Evolutionary conservation across 139 green algal species (phyloP), one percentile per base, ranked within the genome.

Genomic region (Dunaliella primolecta): DNA sequence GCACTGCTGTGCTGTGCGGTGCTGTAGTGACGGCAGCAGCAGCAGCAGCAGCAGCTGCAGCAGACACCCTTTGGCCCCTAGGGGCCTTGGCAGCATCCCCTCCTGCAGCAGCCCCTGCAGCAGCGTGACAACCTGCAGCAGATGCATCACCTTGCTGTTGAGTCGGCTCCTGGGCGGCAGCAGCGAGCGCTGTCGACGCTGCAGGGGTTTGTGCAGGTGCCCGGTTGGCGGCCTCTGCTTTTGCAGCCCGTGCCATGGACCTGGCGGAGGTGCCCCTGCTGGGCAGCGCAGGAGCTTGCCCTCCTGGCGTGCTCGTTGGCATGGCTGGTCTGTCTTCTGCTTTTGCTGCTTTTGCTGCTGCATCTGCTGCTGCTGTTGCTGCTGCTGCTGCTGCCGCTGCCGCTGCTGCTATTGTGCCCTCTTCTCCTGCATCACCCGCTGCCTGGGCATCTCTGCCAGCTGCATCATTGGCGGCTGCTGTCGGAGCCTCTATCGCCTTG

Each of bases 371-470:
- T 30, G 20, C 75, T 64, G 46, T 64, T 7, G 46, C 75, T 21
- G 71, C 71, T 77, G 71, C 71, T 77, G 71, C 71, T 77, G 71
- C 15, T 7, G 7, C 7, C 71, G 11, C 71, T 77, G 71, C 11
- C 3, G 71, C 71, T 77, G 71, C 71, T 77, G 71, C 32, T 38
- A 3, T 37, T 81, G 75, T 32, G 30, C 64, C 83, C 38, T 70
- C 79, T 82, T 37, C 84, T 30, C 34, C 34, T n/a, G 71, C 82
- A 46, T 31, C 81, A 32, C 20, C 92, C 2, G 87, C 91, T 29
- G 85, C 93, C 33, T 75, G 90, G 2, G 87, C 93, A 2, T 82
- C 91, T 2, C 70, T 90, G 2, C 27, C 94, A 11, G 88, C 92
- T 24, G 84, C 91, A 2, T 87, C 88, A 0, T 81, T 92, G 1